phyloP scores from a whole-genome alignment of 2,329 filamentous ascomycete species.

The Zymoseptoria tritici region DNA sequence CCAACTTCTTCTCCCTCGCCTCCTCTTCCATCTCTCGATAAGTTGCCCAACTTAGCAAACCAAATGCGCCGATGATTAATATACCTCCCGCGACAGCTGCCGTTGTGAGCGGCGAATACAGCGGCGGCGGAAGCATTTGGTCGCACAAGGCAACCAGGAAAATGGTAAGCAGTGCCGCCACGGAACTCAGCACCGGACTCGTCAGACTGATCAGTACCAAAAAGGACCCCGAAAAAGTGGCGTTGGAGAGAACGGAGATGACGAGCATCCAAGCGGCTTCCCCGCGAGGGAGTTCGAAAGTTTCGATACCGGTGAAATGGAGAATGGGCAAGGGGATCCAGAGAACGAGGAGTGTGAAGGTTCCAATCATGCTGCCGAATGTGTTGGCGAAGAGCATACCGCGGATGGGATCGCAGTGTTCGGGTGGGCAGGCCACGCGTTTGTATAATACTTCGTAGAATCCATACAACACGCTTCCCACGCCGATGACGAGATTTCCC shows the following conservation, averaged over 20 bases:
- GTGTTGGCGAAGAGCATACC: constrained; percentile 94
- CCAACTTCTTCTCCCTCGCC: constrained; percentile 50
- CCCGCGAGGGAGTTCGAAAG: constrained; percentile 72
- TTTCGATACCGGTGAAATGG: constrained; percentile 70
- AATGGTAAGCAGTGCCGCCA: constrained; percentile 89
- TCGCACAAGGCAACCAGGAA: constrained; percentile 93
- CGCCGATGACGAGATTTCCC: constrained; percentile 86
- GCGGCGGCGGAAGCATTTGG: constrained; percentile 63
- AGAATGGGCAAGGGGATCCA: constrained; percentile 89
- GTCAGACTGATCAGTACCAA: constrained; percentile 88
- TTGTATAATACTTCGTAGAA: constrained; percentile 98
- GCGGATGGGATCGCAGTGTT: constrained; percentile 74
- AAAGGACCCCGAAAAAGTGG: constrained; percentile 86
- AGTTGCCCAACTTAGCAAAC: constrained; percentile 82
- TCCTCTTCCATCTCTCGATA: constrained; percentile 91
- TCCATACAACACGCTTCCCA: constrained; percentile 86
- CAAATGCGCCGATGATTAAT: constrained; percentile 81
- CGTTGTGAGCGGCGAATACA: constrained; percentile 64
- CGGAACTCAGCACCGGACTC: constrained; percentile 75
- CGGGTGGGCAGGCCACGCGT: constrained; percentile 82
- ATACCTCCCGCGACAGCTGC: constrained; percentile 75
- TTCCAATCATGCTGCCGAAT: constrained; percentile 78
- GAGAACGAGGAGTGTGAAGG: constrained; percentile 76
- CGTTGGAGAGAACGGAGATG: constrained; percentile 78
- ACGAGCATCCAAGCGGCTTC: constrained; percentile 72